phyloP scores from a whole-genome alignment of 2,329 filamentous ascomycete species.

The Fusarium neocosmosporiellum region DNA sequence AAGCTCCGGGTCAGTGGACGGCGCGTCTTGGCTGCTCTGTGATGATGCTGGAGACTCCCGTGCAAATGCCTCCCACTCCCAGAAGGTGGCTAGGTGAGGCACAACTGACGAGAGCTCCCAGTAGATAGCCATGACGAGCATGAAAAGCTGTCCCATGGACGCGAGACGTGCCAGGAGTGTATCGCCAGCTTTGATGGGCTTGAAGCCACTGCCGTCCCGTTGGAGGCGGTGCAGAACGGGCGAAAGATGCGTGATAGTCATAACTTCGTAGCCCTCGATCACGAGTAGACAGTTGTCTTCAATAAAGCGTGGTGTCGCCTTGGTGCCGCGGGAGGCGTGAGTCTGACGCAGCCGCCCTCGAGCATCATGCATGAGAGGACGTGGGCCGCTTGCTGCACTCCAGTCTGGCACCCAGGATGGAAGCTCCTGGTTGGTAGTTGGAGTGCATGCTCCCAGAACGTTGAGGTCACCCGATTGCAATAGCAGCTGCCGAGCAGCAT shows the following conservation, averaged over 20 bases:
- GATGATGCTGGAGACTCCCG: background rate
- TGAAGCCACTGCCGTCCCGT: background rate
- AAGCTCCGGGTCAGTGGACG: background rate
- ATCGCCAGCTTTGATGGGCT: background rate
- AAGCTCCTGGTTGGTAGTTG: background rate
- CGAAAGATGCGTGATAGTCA: background rate
- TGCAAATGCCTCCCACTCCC: background rate
- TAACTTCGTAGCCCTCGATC: background rate
- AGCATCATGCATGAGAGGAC: background rate
- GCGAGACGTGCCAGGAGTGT: background rate
- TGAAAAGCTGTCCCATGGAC: background rate
- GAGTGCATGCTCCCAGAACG: background rate
- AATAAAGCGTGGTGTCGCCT: background rate
- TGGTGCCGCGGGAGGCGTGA: background rate
- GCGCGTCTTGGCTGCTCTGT: background rate
- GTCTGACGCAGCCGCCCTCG: background rate
- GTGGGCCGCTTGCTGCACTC: background rate
- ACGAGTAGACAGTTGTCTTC: background rate
- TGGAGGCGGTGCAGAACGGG: background rate
- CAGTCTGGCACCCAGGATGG: background rate
- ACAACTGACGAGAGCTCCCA: background rate
- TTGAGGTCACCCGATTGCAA: background rate
- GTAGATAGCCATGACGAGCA: background rate
- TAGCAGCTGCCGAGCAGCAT: background rate
- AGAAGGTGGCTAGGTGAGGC: background rate